Evolutionary conservation across 345 rosid genomes (phyloP), one percentile per base, ranked within the genome.

Genomic region (Eucalyptus erythrocorys): DNA sequence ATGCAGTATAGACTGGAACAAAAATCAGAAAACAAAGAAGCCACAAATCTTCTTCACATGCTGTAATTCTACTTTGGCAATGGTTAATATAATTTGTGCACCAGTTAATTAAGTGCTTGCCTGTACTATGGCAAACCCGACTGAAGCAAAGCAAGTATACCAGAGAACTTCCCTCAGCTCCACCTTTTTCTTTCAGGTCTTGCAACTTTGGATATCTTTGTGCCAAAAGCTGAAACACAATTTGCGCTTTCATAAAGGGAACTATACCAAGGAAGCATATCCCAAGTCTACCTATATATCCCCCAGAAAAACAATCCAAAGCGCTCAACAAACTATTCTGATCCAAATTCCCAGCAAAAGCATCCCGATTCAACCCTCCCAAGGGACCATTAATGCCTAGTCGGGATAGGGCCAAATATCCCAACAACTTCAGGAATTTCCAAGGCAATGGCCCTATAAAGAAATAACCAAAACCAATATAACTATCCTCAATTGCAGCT

Each of bases 401-500:
- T 40, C 99, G 96, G 27, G 99, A 97, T 61, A 97, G 90, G 47
- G 98, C 99, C 91, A 97, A 90, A 48, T 89, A 93, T 5, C 98
- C 99, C 88, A 97, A 92, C 89, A 96, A 97, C 92, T 95, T 95
- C 79, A 97, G 93, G 91, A 97, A 96, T 91, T 97, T 97, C 87
- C 97, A 98, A 10, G 99, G 98, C 59, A 97, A 90, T 61, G 97
- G 98, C 4, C 95, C 99, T 85, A 93, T 96, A 91, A 97, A 96
- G 94, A 96, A 96, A 91, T 97, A 99, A 61, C 99, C 98, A 89
- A 97, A 94, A 89, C 94, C 99, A 93, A 97, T 96, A 49, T 99
- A 97, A 92, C 98, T 97, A 88, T 97, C 99, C 93, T 97, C 99
- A 90, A 95, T 97, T 79, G 98, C 98, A 92, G 97, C 99, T 97